Percentiles rank a stretch among this genome's conserved stretches.
These are phyloP conservation scores for Yamadazyma sp. DNA, from an alignment of 805 yeast genomes.

Conservation along the genomic window DNA sequence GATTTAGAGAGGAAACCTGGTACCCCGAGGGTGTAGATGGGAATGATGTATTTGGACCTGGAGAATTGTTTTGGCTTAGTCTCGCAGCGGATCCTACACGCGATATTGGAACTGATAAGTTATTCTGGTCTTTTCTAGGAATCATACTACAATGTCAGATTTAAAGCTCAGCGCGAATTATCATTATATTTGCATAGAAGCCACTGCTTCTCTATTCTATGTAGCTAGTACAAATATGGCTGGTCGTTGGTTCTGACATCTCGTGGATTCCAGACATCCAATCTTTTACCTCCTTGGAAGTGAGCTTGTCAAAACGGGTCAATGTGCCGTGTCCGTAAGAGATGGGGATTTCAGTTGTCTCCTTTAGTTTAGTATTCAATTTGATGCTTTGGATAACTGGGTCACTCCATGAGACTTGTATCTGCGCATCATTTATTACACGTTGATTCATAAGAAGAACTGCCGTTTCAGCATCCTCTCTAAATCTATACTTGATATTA, in stretches of 20 bases:
- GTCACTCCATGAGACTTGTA: conserved; percentile 34
- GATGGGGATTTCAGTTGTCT: conserved; percentile 1
- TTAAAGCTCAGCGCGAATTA: conserved; percentile 6
- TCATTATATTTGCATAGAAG: too few species aligned
- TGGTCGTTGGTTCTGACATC: conserved; percentile 7
- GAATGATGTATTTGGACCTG: conserved; percentile 19
- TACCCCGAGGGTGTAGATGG: conserved; percentile 32
- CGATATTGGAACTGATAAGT: conserved; percentile 33
- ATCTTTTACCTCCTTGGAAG: neutral
- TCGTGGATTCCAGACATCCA: conserved; percentile 1
- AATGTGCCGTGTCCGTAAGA: neutral
- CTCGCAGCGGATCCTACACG: conserved; percentile 36
- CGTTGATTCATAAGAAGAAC: conserved; percentile 32
- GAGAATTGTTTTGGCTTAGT: conserved; percentile 25
- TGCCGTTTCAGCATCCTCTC: conserved; percentile 40
- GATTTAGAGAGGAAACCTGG: conserved; percentile 40
- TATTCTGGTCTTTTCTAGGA: conserved; percentile 9
- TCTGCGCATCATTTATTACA: conserved; percentile 27
- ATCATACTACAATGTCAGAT: conserved; percentile 6
- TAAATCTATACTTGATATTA: conserved; percentile 25
- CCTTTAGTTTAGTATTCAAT: neutral
- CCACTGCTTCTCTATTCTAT: too few species aligned
- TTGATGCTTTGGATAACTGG: neutral
- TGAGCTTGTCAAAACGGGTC: conserved; percentile 7
- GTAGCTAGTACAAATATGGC: conserved; percentile 2